phyloP scores from a whole-genome alignment of 164 flowering plant species.

The Nymphaea thermarum region DNA sequence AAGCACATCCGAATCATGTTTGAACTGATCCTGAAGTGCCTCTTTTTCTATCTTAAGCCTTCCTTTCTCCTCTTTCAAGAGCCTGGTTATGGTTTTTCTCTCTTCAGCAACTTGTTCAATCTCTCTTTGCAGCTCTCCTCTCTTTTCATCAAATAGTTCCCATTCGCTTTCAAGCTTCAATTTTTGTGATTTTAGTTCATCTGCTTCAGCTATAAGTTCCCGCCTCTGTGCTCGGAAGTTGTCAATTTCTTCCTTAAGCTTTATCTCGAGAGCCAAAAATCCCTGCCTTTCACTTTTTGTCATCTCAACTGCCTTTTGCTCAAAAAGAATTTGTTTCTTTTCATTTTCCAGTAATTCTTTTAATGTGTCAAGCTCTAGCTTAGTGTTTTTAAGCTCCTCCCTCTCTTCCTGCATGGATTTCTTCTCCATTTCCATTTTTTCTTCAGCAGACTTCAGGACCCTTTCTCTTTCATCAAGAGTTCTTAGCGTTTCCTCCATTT shows the following conservation, averaged over 20 bases:
- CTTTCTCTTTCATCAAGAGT: conserved; percentile 50
- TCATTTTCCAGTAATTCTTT: conserved; percentile 34
- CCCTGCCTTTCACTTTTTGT: conserved; percentile 58
- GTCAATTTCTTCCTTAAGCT: conserved; percentile 88
- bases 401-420: conserved; percentile 38
- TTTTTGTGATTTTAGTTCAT: conserved; percentile 63
- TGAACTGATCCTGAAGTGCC: conserved; percentile 44
- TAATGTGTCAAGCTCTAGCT: conserved; percentile 35
- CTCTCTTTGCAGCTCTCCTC: conserved; percentile 52
- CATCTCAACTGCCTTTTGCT: conserved; percentile 42
- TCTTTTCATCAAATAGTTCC: conserved; percentile 87
- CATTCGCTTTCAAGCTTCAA: conserved; percentile 85
- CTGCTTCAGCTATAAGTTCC: conserved; percentile 59
- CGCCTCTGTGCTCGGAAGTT: conserved; percentile 51
- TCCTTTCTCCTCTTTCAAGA: conserved; percentile 74
- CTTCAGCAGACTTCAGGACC: conserved; percentile 27
- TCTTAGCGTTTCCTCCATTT: conserved; percentile 28
- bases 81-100: conserved; percentile 31
- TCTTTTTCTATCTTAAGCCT: conserved; percentile 59
- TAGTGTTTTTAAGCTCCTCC: conserved; percentile 32
- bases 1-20: conserved; percentile 50
- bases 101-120: conserved; percentile 53
- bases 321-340: conserved; percentile 38
- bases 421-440: conserved; percentile 35
- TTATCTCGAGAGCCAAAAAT: conserved; percentile 46